phyloP scores from a whole-genome alignment of 2,329 filamentous ascomycete genomes.

The Colletotrichum simmondsii region DNA sequence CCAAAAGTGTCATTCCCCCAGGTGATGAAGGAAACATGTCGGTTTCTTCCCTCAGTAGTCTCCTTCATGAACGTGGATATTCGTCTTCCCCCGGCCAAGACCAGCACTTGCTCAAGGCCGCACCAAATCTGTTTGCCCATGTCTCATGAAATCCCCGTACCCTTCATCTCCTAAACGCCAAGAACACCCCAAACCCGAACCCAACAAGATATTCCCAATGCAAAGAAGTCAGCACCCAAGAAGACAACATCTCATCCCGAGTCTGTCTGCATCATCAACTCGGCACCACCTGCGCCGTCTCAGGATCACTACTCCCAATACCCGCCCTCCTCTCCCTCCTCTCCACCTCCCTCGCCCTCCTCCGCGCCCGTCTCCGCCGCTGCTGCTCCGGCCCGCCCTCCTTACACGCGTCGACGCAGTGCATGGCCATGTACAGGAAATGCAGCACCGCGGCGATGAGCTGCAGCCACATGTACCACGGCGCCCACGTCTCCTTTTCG shows the following conservation, averaged over 20 bases:
- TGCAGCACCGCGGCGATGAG: slow-evolving; percentile 36
- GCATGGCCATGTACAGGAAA: slow-evolving; percentile 37
- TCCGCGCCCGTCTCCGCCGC: slow-evolving; percentile 11
- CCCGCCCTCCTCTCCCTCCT: background rate
- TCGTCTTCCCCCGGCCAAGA: slow-evolving; percentile 10
- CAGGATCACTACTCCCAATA: background rate
- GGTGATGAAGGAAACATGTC: background rate
- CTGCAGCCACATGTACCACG: slow-evolving; percentile 38
- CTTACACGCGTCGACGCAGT: slow-evolving; percentile 35
- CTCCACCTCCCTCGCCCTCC: slow-evolving; percentile 13
- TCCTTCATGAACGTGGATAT: background rate
- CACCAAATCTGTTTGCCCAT: background rate
- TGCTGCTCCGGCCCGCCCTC: slow-evolving; percentile 3
- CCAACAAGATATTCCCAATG: background rate
- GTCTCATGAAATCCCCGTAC: background rate
- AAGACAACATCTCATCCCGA: no score
- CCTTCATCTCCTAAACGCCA: slow-evolving; percentile 1
- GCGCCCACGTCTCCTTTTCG: slow-evolving; percentile 35
- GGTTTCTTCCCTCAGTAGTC: background rate
- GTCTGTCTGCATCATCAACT: no score
- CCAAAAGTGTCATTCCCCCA: background rate
- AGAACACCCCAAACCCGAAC: background rate
- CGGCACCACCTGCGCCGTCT: slow-evolving; percentile 9
- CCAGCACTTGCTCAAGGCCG: slow-evolving; percentile 31
- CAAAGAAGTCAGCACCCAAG: background rate